Base-by-base conservation (phyloP, 768 basidiomycete genomes). In the Tylopilus subfusipes region DNA sequence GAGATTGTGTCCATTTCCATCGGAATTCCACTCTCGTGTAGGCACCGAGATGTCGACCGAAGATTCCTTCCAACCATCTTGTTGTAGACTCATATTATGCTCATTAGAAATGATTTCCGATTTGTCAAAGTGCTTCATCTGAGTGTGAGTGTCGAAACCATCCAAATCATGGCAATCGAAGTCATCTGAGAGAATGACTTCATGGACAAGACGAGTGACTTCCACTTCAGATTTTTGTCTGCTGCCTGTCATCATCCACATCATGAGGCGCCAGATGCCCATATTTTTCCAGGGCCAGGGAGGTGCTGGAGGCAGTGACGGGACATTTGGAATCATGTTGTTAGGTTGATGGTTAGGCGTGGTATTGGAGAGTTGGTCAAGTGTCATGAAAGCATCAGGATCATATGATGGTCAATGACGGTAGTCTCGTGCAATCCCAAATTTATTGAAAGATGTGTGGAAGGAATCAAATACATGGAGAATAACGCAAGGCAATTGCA, bases 41-140 rank as follows among this genome's bases (percentile, higher is more conserved):
- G 74, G 74, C 4, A 75, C 61, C 0, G 52, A 42, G 31, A 75
- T 71, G 2, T 54, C 10, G 2, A 73, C 51, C 0, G 51, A 14
- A 2, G 63, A 42, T 16, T 65, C 59, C 14, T 44, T 55, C 57
- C 62, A 63, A 6, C 36, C 19, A 18, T 58, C 54, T 10, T 47
- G 7, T 22, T 10, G 29, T 29, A 29, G 29, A 10, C 10, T n/a
- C n/a, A n/a, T n/a, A n/a, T n/a, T n/a, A n/a, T n/a, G 5, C 2
- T 30, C 30, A 4, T 12, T 14, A 5, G 13, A 4, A 3, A 6
- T 12, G 34, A 34, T 34, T 36, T 63, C 56, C 0, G 63, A 54
- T 5, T 14, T 22, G 33, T 66, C 52, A 3, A 65, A 47, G 3
- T n/a, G 42, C 25, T 34, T 30, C 39, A 58, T 50, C n/a, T 57